Percentiles rank a stretch among this genome's conserved stretches.
Conservation (phyloP, 2,329 filamentous ascomycete genomes). For the Xylaria sp. region DNA sequence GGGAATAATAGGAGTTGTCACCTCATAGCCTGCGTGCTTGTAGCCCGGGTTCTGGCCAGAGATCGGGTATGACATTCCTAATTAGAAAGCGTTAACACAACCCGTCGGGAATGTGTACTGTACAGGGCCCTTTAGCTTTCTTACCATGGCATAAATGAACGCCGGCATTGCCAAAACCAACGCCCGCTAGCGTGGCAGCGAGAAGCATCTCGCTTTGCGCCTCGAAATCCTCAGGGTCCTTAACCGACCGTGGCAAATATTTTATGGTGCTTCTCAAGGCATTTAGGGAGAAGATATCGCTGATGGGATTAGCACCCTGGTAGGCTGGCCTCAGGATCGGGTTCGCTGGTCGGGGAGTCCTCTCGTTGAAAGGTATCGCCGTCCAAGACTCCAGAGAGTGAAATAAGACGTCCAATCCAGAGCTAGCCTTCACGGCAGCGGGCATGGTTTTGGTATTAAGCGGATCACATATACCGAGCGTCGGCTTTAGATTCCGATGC, state of each 20-base stretch:
- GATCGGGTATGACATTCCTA: constrained; percentile 96
- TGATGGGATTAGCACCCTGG: constrained; percentile 97
- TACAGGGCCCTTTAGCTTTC: constrained; percentile 41
- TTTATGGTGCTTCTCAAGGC: constrained; percentile 86
- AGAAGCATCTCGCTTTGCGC: constrained; percentile 96
- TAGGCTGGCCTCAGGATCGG: constrained; percentile 93
- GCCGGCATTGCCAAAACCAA: constrained; percentile 97
- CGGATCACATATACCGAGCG: constrained; percentile 85
- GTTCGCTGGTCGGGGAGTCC: constrained; percentile 84
- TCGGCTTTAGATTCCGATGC: constrained; percentile 94
- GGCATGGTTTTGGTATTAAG: constrained; percentile 98
- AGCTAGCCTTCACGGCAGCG: constrained; percentile 88
- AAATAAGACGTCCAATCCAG: constrained; percentile 93
- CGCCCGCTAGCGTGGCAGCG: constrained; percentile 90
- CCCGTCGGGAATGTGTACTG: not conserved
- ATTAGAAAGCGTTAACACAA: constrained; percentile 11
- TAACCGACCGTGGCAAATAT: constrained; percentile 89
- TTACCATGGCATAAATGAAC: constrained; percentile 79
- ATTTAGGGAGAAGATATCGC: constrained; percentile 93
- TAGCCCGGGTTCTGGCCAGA: constrained; percentile 95
- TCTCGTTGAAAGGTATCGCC: constrained; percentile 91
- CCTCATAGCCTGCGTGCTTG: constrained; percentile 85
- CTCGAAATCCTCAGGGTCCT: constrained; percentile 88
- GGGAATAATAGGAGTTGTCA: constrained; percentile 83
- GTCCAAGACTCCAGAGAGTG: constrained; percentile 98